Evolutionary conservation across 1,284 basidiomycete genomes (phyloP), one percentile per base, ranked within the genome.

Genomic region (Apiotrichum mycotoxinovorans): DNA sequence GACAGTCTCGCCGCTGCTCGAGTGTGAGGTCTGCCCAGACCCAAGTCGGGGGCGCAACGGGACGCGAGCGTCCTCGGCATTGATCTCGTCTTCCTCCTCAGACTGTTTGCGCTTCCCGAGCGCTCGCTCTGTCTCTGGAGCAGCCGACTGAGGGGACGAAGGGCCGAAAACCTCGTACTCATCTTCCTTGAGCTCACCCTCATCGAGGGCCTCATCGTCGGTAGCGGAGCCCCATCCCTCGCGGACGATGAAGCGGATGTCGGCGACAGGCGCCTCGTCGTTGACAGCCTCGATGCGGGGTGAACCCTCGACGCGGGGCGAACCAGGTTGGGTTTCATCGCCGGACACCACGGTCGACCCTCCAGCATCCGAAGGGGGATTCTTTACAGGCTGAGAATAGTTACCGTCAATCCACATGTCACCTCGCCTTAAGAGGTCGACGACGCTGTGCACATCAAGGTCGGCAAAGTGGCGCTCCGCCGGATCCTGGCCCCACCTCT

Each of bases 281-380:
- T 30, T n/a, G 15, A 62, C 57, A 20, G 58, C 30, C 42, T 62
- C 61, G 33, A 62, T 53, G 33, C 51, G 54, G 4, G 61, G 61
- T 15, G 52, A 56, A 4, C n/a, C 23, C 42, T 62, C 61, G 33
- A 62, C 51, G 33, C 51, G 54, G 4, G 61, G 61, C n/a, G 52
- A 56, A 4, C n/a, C 23, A 10, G 20, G 27, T 3, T 20, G 22
- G 17, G 34, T 17, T 22, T 12, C 27, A 0, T 46, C 49, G 18
- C 49, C 57, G 4, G 56, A 56, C 14, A 50, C 27, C 5, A 52
- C 42, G 1, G 42, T 42, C 1, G 33, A 38, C 8, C 49, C 52
- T 3, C 56, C 51, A 3, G 50, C 41, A 2, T 55, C 53, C 4
- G 54, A 56, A 0, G 47, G 53, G 37, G 37, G 15, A 38, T 38